phyloP scores from a whole-genome alignment of 2,329 filamentous ascomycete species.

The Fusarium torulosum region DNA sequence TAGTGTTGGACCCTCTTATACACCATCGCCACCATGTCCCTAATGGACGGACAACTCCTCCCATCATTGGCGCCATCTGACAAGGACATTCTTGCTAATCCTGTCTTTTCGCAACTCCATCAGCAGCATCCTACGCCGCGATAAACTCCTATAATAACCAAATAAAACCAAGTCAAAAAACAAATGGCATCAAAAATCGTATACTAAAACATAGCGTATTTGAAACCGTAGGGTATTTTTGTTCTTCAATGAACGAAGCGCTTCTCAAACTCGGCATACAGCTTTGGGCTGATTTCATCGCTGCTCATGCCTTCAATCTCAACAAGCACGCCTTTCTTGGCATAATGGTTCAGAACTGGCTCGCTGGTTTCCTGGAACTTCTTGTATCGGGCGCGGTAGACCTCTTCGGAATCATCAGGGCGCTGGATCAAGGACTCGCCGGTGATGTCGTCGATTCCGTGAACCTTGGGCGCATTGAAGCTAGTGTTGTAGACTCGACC shows the following conservation, averaged over 20 bases:
- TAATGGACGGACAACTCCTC: constrained; percentile 19
- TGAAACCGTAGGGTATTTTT: constrained; percentile 27
- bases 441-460: constrained; percentile 89
- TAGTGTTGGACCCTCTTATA: constrained; percentile 6
- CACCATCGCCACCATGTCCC: constrained; percentile 27
- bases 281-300: constrained; percentile 93
- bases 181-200: constrained; percentile 24
- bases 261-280: constrained; percentile 84
- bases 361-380: constrained; percentile 90
- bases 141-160: constrained; percentile 41
- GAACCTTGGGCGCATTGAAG: constrained; percentile 86
- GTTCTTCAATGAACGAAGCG: constrained; percentile 66
- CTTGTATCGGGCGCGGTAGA: constrained; percentile 82
- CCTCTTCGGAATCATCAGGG: constrained; percentile 86
- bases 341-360: constrained; percentile 90
- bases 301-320: constrained; percentile 90
- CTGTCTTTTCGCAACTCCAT: constrained; percentile 36
- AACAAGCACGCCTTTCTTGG: constrained; percentile 84
- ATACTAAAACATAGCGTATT: constrained; percentile 21
- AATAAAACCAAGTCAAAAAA: constrained; percentile 23
- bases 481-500: constrained; percentile 95
- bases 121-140: constrained; percentile 43
- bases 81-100: constrained; percentile 20
- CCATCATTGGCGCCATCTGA: constrained; percentile 29
- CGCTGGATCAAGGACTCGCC: constrained; percentile 87